A percentile compares a stretch with the other conserved stretches of the same genome.
phyloP scores from a whole-genome alignment of 2,329 filamentous ascomycete genomes.

The Nannizziopsis arthrosporioides region DNA sequence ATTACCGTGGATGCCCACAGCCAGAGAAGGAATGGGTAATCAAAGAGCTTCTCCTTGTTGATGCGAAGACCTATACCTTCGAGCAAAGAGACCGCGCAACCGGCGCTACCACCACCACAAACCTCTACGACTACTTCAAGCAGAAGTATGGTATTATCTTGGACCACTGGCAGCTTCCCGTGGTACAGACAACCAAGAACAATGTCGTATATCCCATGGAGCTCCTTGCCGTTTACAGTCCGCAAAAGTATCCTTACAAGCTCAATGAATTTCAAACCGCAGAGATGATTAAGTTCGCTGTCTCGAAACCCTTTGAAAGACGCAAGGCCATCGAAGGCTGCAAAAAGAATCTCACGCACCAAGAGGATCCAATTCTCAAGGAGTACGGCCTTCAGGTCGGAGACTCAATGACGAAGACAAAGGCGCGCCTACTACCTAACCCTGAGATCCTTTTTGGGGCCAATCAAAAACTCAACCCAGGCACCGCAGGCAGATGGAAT shows the following conservation, averaged over 20 bases:
- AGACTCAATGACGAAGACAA: conserved; percentile 50
- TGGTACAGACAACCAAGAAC: conserved; percentile 48
- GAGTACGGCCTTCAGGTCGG: conserved; percentile 65
- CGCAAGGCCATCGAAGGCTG: conserved; percentile 55
- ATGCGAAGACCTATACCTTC: conserved; percentile 36
- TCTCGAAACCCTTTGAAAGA: conserved; percentile 62
- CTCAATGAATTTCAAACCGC: conserved; percentile 55
- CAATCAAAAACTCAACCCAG: conserved; percentile 46
- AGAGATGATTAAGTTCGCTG: conserved; percentile 86
- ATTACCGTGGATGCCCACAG: conserved; percentile 27
- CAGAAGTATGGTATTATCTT: conserved; percentile 41
- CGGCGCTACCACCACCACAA: conserved; percentile 37
- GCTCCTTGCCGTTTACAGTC: conserved; percentile 40
- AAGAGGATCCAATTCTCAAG: conserved; percentile 54
- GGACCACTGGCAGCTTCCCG: conserved; percentile 39
- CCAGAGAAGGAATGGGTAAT: conserved; percentile 39
- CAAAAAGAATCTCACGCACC: conserved; percentile 56
- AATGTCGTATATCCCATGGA: conserved; percentile 47
- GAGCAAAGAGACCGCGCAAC: conserved; percentile 30
- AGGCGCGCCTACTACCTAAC: conserved; percentile 58
- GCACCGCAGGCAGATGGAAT: conserved; percentile 69
- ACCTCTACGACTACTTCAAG: conserved; percentile 48
- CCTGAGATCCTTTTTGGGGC: conserved; percentile 60
- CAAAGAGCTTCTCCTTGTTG: conserved; percentile 36
- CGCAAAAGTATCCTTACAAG: conserved; percentile 49